Conservation (phyloP, 768 basidiomycete genomes). For the Calocera cornea region DNA sequence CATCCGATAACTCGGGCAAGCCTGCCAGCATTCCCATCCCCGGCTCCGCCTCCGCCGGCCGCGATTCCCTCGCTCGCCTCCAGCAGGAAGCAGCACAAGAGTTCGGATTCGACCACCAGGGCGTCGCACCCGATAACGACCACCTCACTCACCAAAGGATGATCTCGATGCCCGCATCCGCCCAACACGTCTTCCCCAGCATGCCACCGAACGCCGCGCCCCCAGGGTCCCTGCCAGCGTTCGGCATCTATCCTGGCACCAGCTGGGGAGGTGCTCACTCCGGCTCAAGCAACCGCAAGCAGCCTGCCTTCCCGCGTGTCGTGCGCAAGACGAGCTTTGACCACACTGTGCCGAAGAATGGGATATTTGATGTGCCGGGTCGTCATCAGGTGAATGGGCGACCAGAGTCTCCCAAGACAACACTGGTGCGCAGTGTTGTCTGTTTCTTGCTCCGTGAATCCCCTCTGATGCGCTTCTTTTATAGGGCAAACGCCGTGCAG, state of each 20-base stretch:
- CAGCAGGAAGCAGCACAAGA: background rate
- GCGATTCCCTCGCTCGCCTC: background rate
- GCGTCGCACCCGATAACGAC: background rate
- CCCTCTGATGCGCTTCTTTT: background rate
- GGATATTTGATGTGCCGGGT: slow-evolving; percentile 25
- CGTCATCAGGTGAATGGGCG: slow-evolving; percentile 74
- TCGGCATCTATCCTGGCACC: background rate
- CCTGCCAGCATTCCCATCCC: slow-evolving; percentile 28
- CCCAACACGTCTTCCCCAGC: slow-evolving; percentile 24
- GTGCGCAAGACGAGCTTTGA: slow-evolving; percentile 93
- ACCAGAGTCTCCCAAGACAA: slow-evolving; percentile 37
- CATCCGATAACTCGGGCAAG: slow-evolving; percentile 10
- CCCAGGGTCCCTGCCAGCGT: background rate
- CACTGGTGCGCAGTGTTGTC: slow-evolving; percentile 26
- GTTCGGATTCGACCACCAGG: background rate
- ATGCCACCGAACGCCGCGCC: slow-evolving; percentile 10
- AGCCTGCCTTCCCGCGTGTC: slow-evolving; percentile 53
- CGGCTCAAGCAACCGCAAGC: slow-evolving; percentile 24
- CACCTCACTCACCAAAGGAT: slow-evolving; percentile 8
- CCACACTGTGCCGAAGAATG: slow-evolving; percentile 65
- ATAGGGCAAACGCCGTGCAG: slow-evolving; percentile 56
- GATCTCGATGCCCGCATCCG: slow-evolving; percentile 12
- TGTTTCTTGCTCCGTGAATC: slow-evolving; percentile 40
- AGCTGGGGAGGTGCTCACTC: slow-evolving; percentile 13
- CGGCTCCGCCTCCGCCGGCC: slow-evolving; percentile 27